phyloP scores from a whole-genome alignment of 805 yeast species.

The Teunomyces aglyptinius region DNA sequence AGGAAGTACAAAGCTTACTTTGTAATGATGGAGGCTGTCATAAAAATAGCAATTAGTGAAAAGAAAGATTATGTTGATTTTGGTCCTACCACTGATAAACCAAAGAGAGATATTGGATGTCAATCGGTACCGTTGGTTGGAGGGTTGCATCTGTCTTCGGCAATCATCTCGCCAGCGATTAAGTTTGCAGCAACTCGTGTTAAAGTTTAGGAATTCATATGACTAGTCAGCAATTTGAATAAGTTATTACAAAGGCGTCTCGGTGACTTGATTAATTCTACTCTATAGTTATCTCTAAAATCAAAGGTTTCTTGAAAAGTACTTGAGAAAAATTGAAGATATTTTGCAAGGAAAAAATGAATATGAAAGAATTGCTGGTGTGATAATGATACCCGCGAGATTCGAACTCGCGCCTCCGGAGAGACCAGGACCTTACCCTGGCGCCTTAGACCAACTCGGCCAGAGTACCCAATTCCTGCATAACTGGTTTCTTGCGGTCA shows the following conservation, averaged over 20 bases:
- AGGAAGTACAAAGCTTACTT: constrained; percentile 42
- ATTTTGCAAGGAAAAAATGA: no score
- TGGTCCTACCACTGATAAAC: constrained; percentile 46
- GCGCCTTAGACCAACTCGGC: constrained; percentile 23
- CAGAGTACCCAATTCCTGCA: constrained; percentile 19
- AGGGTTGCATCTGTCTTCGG: constrained; percentile 11
- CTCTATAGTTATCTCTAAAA: no score
- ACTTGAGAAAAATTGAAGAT: no score
- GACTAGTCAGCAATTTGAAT: no score
- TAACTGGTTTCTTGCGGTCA: neutral
- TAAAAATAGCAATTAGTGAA: constrained; percentile 37
- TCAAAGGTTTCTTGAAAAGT: no score
- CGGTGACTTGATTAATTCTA: no score
- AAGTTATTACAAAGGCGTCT: no score
- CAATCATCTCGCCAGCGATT: neutral
- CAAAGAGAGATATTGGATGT: constrained; percentile 42
- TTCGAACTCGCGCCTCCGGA: constrained; percentile 22
- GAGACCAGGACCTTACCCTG: constrained; percentile 23
- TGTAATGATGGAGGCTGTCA: constrained; percentile 47
- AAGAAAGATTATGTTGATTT: constrained; percentile 40
- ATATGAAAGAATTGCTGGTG: constrained; percentile 15
- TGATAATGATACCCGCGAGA: constrained; percentile 20
- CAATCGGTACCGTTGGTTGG: constrained; percentile 34
- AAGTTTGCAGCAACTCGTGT: neutral
- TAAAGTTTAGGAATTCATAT: neutral